phyloP scores from a whole-genome alignment of 805 yeast genomes.

The Myxozyma vanderwaltii region DNA sequence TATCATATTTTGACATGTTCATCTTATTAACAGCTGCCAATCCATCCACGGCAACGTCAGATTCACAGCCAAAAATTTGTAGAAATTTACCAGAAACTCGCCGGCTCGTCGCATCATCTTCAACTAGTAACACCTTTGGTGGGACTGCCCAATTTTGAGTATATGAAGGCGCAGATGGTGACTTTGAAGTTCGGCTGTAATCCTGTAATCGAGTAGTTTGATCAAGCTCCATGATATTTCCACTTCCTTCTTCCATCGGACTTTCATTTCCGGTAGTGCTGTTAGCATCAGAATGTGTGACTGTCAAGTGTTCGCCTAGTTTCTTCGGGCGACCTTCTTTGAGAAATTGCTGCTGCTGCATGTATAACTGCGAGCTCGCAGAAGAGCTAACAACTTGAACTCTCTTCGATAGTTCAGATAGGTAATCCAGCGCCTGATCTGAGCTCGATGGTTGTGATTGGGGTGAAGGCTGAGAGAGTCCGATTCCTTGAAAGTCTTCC shows the following conservation, averaged over 20 bases:
- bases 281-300: conserved; percentile 14
- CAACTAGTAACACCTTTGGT: conserved; percentile 54
- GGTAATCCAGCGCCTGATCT: conserved; percentile 27
- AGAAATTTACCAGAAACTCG: conserved; percentile 80
- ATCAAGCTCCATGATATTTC: conserved; percentile 19
- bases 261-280: conserved; percentile 21
- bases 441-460: conserved; percentile 7
- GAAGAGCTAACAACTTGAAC: conserved; percentile 31
- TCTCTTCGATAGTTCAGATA: conserved; percentile 28
- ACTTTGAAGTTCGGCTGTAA: conserved; percentile 24
- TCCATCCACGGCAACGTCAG: conserved; percentile 92
- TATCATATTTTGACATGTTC: conserved; percentile 62
- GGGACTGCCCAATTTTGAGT: conserved; percentile 44
- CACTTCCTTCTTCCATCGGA: conserved; percentile 18
- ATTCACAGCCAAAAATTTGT: conserved; percentile 86
- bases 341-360: conserved; percentile 32
- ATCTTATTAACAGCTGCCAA: conserved; percentile 79
- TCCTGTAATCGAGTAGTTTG: conserved; percentile 8
- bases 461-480: conserved; percentile 5
- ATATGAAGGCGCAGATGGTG: conserved; percentile 23
- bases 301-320: conserved; percentile 11
- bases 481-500: conserved; percentile 25
- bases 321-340: conserved; percentile 28
- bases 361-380: conserved; percentile 31
- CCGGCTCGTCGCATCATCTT: conserved; percentile 65